These are phyloP conservation scores for Hygrophila difformis DNA, from an alignment of 257 asterid genomes.

Conservation along the genomic window DNA sequence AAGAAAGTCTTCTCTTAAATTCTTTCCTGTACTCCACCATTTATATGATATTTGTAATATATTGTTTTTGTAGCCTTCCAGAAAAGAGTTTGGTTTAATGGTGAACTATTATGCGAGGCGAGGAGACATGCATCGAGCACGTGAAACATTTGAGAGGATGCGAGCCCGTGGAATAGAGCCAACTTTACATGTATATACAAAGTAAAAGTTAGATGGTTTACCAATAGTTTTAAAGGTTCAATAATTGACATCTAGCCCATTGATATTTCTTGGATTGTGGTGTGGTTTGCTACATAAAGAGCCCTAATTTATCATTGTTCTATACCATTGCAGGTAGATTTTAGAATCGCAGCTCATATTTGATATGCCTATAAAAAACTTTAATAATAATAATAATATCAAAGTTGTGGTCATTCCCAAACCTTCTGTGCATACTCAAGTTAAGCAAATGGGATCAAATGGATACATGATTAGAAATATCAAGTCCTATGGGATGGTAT, in stretches of 20 bases:
- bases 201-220: conserved; percentile 42
- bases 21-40: background rate
- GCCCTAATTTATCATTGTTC: conserved; percentile 14
- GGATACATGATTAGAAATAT: background rate
- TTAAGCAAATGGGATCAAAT: conserved; percentile 2
- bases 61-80: conserved; percentile 72
- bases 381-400: conserved; percentile 1
- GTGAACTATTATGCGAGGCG: conserved; percentile 90
- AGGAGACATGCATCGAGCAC: conserved; percentile 98
- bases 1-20: no score
- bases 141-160: conserved; percentile 91
- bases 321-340: conserved; percentile 2
- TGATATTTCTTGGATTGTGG: background rate
- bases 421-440: conserved; percentile 3
- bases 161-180: conserved; percentile 95
- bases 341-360: conserved; percentile 4
- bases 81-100: conserved; percentile 92
- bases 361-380: conserved; percentile 4
- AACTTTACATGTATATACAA: conserved; percentile 81
- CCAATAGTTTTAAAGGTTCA: conserved; percentile 16
- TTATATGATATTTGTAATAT: conserved; percentile 15
- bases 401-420: background rate
- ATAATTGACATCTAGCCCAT: conserved; percentile 10
- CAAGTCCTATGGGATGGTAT: background rate
- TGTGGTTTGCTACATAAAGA: conserved; percentile 3